phyloP scores from a whole-genome alignment of 2,329 filamentous ascomycete genomes.

The Aspergillus ochraceoroseus region DNA sequence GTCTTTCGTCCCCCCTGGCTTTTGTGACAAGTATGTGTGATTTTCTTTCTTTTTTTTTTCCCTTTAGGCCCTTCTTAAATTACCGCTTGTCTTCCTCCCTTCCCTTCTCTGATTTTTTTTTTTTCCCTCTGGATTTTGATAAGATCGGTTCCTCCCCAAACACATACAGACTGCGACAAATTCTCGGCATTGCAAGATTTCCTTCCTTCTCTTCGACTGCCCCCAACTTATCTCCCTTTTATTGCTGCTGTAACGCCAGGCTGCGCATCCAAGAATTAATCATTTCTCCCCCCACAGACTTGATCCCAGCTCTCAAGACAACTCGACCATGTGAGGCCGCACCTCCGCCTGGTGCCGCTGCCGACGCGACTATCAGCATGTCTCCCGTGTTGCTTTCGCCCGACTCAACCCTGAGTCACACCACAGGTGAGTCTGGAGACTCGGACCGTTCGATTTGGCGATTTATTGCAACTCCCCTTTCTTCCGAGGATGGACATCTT shows the following conservation, averaged over 20 bases:
- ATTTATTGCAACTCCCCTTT: constrained; percentile 20
- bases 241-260: too few species aligned
- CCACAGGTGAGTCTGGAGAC: constrained; percentile 35
- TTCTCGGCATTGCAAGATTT: too few species aligned
- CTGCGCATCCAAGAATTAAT: too few species aligned
- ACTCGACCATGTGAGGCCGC: constrained; percentile 35
- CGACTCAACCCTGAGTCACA: constrained; percentile 22
- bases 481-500: constrained; percentile 20
- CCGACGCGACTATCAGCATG: constrained; percentile 25
- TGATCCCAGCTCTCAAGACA: constrained; percentile 26
- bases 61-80: not conserved
- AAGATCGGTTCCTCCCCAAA: constrained; percentile 1
- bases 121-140: constrained; percentile 2
- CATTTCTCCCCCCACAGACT: constrained; percentile 15
- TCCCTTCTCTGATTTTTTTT: constrained; percentile 2
- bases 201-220: too few species aligned
- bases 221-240: constrained; percentile 1
- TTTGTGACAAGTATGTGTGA: constrained; percentile 36
- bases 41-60: constrained; percentile 13
- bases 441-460: constrained; percentile 29
- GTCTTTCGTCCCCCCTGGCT: constrained; percentile 33
- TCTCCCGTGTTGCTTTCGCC: constrained; percentile 21
- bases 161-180: constrained; percentile 4
- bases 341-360: constrained; percentile 25
- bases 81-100: constrained; percentile 4